phyloP scores from a whole-genome alignment of 2,329 filamentous ascomycete genomes.

The Alternaria viburni region DNA sequence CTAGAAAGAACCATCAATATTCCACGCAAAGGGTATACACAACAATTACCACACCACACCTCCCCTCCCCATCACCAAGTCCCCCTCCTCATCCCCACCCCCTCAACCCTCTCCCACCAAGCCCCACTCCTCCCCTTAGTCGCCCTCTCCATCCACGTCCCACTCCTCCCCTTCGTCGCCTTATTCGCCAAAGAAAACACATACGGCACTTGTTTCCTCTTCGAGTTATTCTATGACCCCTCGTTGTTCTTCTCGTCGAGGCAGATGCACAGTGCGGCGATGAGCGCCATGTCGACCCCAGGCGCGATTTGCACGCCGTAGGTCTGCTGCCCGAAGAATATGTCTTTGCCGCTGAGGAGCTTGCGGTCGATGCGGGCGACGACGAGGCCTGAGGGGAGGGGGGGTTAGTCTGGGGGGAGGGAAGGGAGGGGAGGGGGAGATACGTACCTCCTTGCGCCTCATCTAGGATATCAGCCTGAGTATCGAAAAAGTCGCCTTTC shows the following conservation, averaged over 20 bases:
- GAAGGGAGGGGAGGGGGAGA: background rate
- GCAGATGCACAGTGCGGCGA: constrained; percentile 71
- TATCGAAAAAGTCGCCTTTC: constrained; percentile 68
- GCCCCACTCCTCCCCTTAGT: background rate
- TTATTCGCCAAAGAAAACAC: background rate
- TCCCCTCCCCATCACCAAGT: background rate
- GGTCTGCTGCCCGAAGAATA: constrained; percentile 68
- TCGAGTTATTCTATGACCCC: background rate
- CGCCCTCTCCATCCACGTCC: background rate
- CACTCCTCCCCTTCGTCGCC: background rate
- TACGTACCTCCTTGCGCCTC: constrained; percentile 44
- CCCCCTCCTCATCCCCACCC: background rate
- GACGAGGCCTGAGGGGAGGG: constrained; percentile 42
- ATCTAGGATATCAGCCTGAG: constrained; percentile 63
- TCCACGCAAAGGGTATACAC: background rate
- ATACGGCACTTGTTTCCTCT: background rate
- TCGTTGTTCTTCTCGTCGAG: constrained; percentile 62
- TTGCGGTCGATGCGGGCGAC: constrained; percentile 67
- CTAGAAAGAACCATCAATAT: background rate
- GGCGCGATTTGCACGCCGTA: constrained; percentile 70
- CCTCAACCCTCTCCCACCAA: background rate
- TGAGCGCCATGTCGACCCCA: constrained; percentile 68
- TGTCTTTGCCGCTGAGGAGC: constrained; percentile 62
- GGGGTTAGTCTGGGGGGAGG: background rate
- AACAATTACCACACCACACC: background rate